Conservation (phyloP, 2,329 filamentous ascomycete species). For the Exophiala alcalophila region DNA sequence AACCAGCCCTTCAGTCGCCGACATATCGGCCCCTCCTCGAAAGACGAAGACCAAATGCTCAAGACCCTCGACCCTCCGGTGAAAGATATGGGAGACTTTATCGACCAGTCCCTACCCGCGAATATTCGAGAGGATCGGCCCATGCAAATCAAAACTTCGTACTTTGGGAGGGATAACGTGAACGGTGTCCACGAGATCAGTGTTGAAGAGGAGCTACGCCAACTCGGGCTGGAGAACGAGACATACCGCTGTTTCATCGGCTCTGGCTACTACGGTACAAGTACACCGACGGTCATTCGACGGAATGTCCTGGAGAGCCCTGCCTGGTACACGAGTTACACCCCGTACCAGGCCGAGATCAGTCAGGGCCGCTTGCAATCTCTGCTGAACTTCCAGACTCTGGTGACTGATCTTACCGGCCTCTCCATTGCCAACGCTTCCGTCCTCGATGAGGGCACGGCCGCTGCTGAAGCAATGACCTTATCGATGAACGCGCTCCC, state of each 20-base stretch:
- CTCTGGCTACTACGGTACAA: conserved; percentile 82
- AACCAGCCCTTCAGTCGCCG: conserved; percentile 49
- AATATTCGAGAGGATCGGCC: conserved; percentile 68
- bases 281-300: conserved; percentile 84
- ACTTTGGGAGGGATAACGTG: conserved; percentile 39
- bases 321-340: conserved; percentile 97
- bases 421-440: conserved; percentile 88
- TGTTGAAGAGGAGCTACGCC: conserved; percentile 47
- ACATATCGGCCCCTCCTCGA: conserved; percentile 92
- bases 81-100: conserved; percentile 73
- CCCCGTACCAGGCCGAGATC: conserved; percentile 95
- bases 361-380: conserved; percentile 92
- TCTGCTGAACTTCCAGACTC: conserved; percentile 90
- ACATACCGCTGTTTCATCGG: conserved; percentile 70
- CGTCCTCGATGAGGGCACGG: conserved; percentile 84
- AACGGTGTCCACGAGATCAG: conserved; percentile 39
- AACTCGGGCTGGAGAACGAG: conserved; percentile 55
- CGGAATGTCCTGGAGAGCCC: conserved; percentile 89
- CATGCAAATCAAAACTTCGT: conserved; percentile 40
- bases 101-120: conserved; percentile 76
- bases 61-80: conserved; percentile 71
- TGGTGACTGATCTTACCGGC: conserved; percentile 83
- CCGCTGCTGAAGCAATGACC: conserved; percentile 93
- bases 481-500: conserved; percentile 78
- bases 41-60: conserved; percentile 87